Percentiles rank a stretch among this genome's conserved stretches.
These are phyloP conservation scores for Myxozyma nipponensis DNA, from an alignment of 805 yeast species.

Conservation along the genomic window DNA sequence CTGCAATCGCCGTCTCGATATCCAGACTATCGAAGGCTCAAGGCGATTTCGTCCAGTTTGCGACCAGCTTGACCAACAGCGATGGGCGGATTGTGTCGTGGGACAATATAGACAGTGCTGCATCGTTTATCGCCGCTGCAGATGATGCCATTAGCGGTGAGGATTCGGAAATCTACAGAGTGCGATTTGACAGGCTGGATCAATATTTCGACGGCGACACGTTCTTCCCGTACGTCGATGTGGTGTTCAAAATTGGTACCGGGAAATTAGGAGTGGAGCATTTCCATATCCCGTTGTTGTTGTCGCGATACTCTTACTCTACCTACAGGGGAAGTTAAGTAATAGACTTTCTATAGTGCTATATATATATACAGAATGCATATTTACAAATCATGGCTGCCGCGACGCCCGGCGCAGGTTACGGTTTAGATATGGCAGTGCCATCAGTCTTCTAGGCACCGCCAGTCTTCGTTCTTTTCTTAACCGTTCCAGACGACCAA, in stretches of 20 bases:
- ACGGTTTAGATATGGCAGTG: no score
- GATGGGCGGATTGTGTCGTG: slow-evolving; percentile 81
- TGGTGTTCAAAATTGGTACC: slow-evolving; percentile 60
- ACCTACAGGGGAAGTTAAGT: slow-evolving; percentile 79
- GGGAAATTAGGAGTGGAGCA: slow-evolving; percentile 55
- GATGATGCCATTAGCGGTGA: slow-evolving; percentile 33
- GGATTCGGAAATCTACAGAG: slow-evolving; percentile 43
- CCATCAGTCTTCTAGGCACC: no score
- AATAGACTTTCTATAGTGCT: no score
- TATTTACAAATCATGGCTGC: no score
- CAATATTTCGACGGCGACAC: slow-evolving; percentile 58
- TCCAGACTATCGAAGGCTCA: slow-evolving; percentile 3
- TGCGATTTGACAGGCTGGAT: slow-evolving; percentile 66
- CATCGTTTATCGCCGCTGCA: neutral
- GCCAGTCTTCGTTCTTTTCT: no score
- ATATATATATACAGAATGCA: no score
- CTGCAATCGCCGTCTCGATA: slow-evolving; percentile 60
- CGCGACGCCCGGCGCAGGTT: no score
- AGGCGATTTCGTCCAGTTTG: slow-evolving; percentile 46
- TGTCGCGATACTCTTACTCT: slow-evolving; percentile 82
- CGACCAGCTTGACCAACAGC: slow-evolving; percentile 62
- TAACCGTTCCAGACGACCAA: no score
- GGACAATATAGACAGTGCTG: slow-evolving; percentile 35
- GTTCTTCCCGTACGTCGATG: slow-evolving; percentile 86
- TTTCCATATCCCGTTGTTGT: slow-evolving; percentile 82